A percentile compares a stretch with the other conserved stretches of the same genome.
Evolutionary conservation across 1,284 basidiomycete species (phyloP).

Genomic region (Cutaneotrichosporon cavernicola): DNA sequence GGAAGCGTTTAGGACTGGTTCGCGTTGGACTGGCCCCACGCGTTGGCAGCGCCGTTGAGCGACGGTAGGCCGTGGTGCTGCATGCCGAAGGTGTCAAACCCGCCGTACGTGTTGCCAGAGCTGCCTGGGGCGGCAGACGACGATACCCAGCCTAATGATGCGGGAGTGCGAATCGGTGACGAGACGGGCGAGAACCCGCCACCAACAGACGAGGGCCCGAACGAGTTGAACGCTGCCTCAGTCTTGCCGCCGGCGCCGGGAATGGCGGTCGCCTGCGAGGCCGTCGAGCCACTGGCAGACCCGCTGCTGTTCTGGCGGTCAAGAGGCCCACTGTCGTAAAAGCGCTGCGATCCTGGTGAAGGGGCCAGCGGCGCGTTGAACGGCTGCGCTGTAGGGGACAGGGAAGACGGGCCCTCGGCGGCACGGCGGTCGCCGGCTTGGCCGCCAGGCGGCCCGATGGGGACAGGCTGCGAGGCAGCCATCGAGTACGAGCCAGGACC

Average conservation of each 20-base stretch:
- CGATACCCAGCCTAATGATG: conserved; percentile 41
- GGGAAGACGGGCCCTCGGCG: conserved; percentile 29
- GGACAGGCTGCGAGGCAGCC: conserved; percentile 21
- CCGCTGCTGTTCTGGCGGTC: conserved; percentile 10
- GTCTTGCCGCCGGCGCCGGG: conserved; percentile 9
- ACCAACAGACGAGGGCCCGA: conserved; percentile 18
- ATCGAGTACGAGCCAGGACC: conserved; percentile 11
- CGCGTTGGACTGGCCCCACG: conserved; percentile 31
- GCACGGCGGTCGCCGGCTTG: conserved; percentile 18
- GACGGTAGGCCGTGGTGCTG: conserved; percentile 20
- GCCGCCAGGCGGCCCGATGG: conserved; percentile 19
- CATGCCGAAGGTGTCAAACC: conserved; percentile 27
- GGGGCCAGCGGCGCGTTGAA: conserved; percentile 42
- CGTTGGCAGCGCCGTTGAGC: conserved; percentile 42
- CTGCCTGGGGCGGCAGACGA: conserved; percentile 18
- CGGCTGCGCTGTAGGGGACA: conserved; percentile 49
- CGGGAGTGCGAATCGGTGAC: conserved; percentile 44
- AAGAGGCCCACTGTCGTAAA: conserved; percentile 22
- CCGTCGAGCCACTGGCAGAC: not conserved
- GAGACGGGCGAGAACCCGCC: conserved; percentile 41
- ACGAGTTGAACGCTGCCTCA: conserved; percentile 22
- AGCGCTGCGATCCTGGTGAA: conserved; percentile 42
- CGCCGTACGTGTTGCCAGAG: conserved; percentile 20
- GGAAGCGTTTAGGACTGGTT: conserved; percentile 4
- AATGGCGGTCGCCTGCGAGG: conserved; percentile 10